These are phyloP conservation scores for Tricholoma sp. DNA, from an alignment of 768 basidiomycete genomes.

Conservation along the genomic window DNA sequence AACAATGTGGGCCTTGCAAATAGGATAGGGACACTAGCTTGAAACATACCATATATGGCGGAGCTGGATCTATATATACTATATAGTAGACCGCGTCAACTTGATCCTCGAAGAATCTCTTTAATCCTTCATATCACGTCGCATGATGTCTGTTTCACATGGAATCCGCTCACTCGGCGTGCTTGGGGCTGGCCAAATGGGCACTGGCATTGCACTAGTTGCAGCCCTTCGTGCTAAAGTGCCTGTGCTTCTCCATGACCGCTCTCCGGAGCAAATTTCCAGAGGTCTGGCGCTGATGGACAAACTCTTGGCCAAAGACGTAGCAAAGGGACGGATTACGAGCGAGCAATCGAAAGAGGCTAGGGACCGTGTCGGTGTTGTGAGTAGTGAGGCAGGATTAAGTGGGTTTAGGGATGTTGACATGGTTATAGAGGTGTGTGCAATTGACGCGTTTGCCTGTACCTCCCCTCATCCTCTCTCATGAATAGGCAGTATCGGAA, in stretches of 20 bases:
- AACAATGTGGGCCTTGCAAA: no score
- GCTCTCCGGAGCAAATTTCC: conserved; percentile 65
- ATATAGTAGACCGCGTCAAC: no score
- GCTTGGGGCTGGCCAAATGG: conserved; percentile 85
- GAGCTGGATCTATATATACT: no score
- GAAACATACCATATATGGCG: no score
- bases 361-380: conserved; percentile 55
- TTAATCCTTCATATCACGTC: not conserved
- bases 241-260: conserved; percentile 82
- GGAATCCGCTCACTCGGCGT: conserved; percentile 75
- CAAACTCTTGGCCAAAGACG: conserved; percentile 84
- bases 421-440: conserved; percentile 79
- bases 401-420: conserved; percentile 72
- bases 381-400: conserved; percentile 45
- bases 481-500: conserved; percentile 77
- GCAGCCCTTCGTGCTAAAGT: conserved; percentile 82
- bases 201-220: conserved; percentile 88
- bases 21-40: no score
- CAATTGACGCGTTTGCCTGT: not conserved
- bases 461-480: not conserved
- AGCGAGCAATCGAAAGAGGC: conserved; percentile 70
- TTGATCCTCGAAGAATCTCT: no score
- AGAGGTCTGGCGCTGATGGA: conserved; percentile 74
- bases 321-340: conserved; percentile 73
- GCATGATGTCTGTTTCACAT: conserved; percentile 54